Evolutionary conservation across 2,329 filamentous ascomycete species (phyloP), one percentile per base, ranked within the genome.

Genomic region (Sordariomycetes sp.): DNA sequence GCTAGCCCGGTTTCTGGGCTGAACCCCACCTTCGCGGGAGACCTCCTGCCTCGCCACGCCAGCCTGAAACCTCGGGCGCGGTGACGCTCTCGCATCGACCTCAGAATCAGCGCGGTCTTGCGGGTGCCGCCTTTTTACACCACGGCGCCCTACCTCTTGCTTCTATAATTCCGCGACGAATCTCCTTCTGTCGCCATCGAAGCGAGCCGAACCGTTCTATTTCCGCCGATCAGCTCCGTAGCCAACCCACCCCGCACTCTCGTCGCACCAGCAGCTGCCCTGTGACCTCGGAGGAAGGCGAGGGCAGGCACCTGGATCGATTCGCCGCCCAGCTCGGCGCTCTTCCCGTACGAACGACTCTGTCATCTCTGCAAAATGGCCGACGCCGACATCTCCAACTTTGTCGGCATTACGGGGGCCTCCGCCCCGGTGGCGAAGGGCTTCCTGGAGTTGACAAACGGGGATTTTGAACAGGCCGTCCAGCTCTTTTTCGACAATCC

Each of bases 401-500:
- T 99, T 70, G 84, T 85, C 66, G 79, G 81, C 72, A 88, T 99
- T 70, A 97, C 94, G 46, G 87, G 85, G 64, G 83, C 88, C 60
- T 83, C 79, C 61, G 80, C 86, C 32, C 79, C 86, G 63, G 83
- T 92, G 62, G 94, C 93, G 34, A 82, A 83, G 61, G 87, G 89
- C 64, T 96, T 95, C 71, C 81, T 97, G 54, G 82, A 88, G 65
- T 81, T 99, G 68, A 86, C 91, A n/a, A 88, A 90, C 64, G 86
- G 86, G 66, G 87, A 96, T 68, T 77, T 93, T 56, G 85, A 90
- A 71, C 88, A 93, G 67, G 94, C 94, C 28, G 86, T 97, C 65
- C 85, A 90, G 67, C 84, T 97, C 14, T 99, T 86, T 74, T 97
- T 90, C 71, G 90, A 95, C 68, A 94, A 88, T 69, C 89, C 88